Percentiles rank a stretch among this genome's conserved stretches.
Conservation (phyloP, 2,329 filamentous ascomycete genomes). For the Whalleya microplaca region DNA sequence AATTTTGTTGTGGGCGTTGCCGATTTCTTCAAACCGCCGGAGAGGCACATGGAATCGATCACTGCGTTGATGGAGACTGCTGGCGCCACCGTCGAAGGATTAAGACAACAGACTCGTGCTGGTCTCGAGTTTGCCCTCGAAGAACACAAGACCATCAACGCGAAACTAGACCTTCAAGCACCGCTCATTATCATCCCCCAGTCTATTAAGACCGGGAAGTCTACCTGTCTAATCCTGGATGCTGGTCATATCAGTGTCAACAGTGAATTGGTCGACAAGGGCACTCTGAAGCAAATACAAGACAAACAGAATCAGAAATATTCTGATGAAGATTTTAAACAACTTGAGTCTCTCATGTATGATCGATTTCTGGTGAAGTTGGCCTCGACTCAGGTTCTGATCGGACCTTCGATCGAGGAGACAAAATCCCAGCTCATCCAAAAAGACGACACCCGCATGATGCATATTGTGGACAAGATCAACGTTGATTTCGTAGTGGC, state of each 20-base stretch:
- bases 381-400: constrained; percentile 91
- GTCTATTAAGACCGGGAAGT: constrained; percentile 79
- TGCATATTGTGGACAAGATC: constrained; percentile 94
- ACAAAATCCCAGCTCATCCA: constrained; percentile 80
- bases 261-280: constrained; percentile 90
- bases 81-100: constrained; percentile 90
- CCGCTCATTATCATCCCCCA: constrained; percentile 96
- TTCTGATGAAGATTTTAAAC: constrained; percentile 84
- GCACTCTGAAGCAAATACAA: constrained; percentile 87
- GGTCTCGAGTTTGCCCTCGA: constrained; percentile 95
- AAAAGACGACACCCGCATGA: constrained; percentile 67
- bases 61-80: constrained; percentile 93
- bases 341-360: constrained; percentile 92
- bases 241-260: constrained; percentile 94
- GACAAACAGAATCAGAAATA: constrained; percentile 87
- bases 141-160: constrained; percentile 98
- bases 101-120: constrained; percentile 93
- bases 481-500: constrained; percentile 98
- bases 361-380: constrained; percentile 95
- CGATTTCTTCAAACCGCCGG: constrained; percentile 94
- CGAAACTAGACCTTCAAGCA: constrained; percentile 91
- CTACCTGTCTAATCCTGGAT: constrained; percentile 90
- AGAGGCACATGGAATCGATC: constrained; percentile 98
- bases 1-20: constrained; percentile 88
- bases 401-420: constrained; percentile 89